Percentiles rank a stretch among this genome's conserved stretches.
Conservation (phyloP, 2,329 filamentous ascomycete species). For the Septoria petroselini region DNA sequence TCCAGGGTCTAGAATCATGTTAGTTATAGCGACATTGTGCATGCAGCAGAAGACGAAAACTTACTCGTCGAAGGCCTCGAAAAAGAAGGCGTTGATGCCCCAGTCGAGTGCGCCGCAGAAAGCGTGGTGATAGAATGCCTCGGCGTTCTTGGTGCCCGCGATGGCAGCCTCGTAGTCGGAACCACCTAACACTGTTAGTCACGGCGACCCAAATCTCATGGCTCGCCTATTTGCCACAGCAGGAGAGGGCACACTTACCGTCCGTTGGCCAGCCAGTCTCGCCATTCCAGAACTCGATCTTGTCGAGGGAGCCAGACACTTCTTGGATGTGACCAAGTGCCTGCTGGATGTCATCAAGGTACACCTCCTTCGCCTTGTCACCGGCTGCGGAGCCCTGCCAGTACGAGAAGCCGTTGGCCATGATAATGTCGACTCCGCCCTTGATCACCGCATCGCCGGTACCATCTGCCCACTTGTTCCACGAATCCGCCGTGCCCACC, state of each 20-base stretch:
- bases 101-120: conserved; percentile 64
- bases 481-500: conserved; percentile 67
- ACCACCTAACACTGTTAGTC: conserved; percentile 38
- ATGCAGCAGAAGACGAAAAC: neutral
- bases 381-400: conserved; percentile 57
- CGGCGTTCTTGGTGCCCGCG: conserved; percentile 58
- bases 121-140: conserved; percentile 58
- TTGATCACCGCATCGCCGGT: conserved; percentile 63
- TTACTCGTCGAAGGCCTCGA: conserved; percentile 68
- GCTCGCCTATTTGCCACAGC: too few species aligned
- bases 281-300: conserved; percentile 65
- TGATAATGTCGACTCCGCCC: conserved; percentile 58
- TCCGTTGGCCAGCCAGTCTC: conserved; percentile 66
- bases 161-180: conserved; percentile 60
- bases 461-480: conserved; percentile 69
- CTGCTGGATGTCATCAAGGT: conserved; percentile 65
- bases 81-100: conserved; percentile 68
- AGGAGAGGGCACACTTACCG: conserved; percentile 31
- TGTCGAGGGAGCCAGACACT: conserved; percentile 52
- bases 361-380: conserved; percentile 58
- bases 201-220: too few species aligned
- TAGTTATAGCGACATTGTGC: neutral
- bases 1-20: conserved; percentile 49
- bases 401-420: conserved; percentile 69
- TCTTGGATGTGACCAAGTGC: conserved; percentile 62